Evolutionary conservation across 352 stramenopile genomes (phyloP).

Genomic region (Halophytophthora batemanensis): DNA sequence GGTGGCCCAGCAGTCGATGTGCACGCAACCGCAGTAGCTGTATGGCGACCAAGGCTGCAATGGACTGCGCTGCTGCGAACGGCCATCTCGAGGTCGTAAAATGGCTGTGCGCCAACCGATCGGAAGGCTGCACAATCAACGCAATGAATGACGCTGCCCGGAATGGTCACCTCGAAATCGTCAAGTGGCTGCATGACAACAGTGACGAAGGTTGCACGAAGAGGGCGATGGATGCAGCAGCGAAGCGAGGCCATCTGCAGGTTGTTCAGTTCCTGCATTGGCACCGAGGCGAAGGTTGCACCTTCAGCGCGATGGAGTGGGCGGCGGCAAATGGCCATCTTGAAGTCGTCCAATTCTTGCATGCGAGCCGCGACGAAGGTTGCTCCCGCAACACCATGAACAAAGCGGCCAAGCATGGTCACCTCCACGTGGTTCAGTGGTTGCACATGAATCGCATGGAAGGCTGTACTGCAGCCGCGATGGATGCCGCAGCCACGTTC

Average conservation of each 20-base stretch:
- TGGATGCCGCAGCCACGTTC: conserved; percentile 3
- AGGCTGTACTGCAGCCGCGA: conserved; percentile 4
- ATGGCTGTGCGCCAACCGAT: conserved; percentile 1
- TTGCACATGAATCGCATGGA: conserved; percentile 5
- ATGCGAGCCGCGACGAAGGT: conserved; percentile 6
- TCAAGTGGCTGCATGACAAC: conserved; percentile 8
- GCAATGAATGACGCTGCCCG: conserved; percentile 5
- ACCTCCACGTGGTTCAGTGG: conserved; percentile 5
- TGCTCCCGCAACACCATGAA: conserved; percentile 8
- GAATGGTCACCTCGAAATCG: conserved; percentile 4
- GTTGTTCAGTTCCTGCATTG: conserved; percentile 5
- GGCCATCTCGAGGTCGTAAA: conserved; percentile 4
- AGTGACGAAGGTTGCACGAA: conserved; percentile 3
- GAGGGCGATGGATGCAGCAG: conserved; percentile 4
- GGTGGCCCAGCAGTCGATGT: no score
- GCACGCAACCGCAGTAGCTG: not conserved
- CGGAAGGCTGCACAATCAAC: conserved; percentile 4
- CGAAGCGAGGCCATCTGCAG: conserved; percentile 5
- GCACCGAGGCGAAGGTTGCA: conserved; percentile 1
- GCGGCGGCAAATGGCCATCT: conserved; percentile 3
- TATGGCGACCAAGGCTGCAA: not conserved
- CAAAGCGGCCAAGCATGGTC: not conserved
- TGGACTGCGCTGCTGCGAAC: conserved; percentile 3
- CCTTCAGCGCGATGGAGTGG: conserved; percentile 7
- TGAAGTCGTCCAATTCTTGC: conserved; percentile 7